These are phyloP conservation scores for Trichaptum fuscoviolaceum DNA, from an alignment of 768 basidiomycete genomes.

Conservation along the genomic window DNA sequence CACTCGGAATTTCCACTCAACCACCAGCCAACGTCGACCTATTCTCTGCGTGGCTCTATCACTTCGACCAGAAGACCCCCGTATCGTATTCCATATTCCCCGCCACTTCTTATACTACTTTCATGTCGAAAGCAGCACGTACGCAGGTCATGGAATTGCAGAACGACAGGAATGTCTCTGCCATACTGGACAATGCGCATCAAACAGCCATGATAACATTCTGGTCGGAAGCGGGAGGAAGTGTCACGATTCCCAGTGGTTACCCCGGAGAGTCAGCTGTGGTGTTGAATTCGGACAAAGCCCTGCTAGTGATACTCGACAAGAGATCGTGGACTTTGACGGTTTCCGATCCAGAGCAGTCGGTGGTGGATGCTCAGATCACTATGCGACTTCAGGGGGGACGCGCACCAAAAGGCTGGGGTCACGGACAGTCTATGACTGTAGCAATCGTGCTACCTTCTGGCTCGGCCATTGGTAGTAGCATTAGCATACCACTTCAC, in stretches of 20 bases:
- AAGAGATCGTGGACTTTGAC: constrained; percentile 39
- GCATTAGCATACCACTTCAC: constrained; percentile 23
- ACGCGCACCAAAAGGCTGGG: constrained; percentile 15
- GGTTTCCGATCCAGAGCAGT: constrained; percentile 65
- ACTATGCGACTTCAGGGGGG: constrained; percentile 26
- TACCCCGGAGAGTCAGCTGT: constrained; percentile 9
- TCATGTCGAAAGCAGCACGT: constrained; percentile 32
- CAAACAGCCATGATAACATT: constrained; percentile 46
- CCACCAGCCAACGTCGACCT: constrained; percentile 55
- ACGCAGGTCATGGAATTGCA: constrained; percentile 32
- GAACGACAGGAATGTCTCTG: constrained; percentile 46
- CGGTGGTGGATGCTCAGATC: constrained; percentile 31
- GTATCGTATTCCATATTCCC: constrained; percentile 55
- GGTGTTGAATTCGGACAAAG: constrained; percentile 8
- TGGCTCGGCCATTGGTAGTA: constrained; percentile 47
- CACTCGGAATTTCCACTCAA: constrained; percentile 56
- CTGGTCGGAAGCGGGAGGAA: constrained; percentile 47
- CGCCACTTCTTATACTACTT: constrained; percentile 32
- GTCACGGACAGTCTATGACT: constrained; percentile 17
- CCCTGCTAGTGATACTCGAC: constrained; percentile 36
- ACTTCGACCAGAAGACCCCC: constrained; percentile 33
- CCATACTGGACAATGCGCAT: constrained; percentile 40
- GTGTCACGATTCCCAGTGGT: constrained; percentile 27
- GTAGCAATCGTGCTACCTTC: constrained; percentile 38
- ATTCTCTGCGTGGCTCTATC: constrained; percentile 56